Evolutionary conservation across 768 basidiomycete species (phyloP).

Genomic region (Auriculariales sp.): DNA sequence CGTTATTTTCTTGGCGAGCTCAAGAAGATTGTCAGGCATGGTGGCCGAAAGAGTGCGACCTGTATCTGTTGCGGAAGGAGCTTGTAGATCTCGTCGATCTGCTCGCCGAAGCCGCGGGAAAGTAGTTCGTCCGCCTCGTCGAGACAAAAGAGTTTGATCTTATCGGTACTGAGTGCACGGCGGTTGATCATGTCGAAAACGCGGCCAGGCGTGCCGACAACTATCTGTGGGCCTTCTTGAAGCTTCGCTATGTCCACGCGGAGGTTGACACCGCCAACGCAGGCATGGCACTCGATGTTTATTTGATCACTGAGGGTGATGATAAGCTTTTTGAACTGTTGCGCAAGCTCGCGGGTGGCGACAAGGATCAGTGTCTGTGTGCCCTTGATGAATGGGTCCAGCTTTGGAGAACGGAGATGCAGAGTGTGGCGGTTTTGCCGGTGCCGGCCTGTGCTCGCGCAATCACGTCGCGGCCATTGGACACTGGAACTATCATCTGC

Average conservation of each 20-base stretch:
- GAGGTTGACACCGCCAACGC: slow-evolving; percentile 94
- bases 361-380: slow-evolving; percentile 98
- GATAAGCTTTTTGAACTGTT: slow-evolving; percentile 95
- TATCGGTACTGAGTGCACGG: slow-evolving; percentile 71
- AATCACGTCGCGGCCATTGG: slow-evolving; percentile 97
- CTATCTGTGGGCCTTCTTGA: slow-evolving; percentile 78
- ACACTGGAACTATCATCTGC: slow-evolving; percentile 95
- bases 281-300: slow-evolving; percentile 93
- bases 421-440: slow-evolving; percentile 99
- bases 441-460: slow-evolving; percentile 99
- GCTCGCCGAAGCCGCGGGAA: slow-evolving; percentile 96
- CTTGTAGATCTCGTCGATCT: slow-evolving; percentile 98
- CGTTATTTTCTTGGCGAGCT: slow-evolving; percentile 99
- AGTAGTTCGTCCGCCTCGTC: slow-evolving; percentile 99
- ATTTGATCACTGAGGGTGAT: slow-evolving; percentile 88
- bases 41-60: slow-evolving; percentile 94
- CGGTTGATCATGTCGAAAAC: slow-evolving; percentile 98
- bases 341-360: slow-evolving; percentile 92
- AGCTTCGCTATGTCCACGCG: slow-evolving; percentile 97
- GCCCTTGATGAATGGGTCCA: slow-evolving; percentile 76
- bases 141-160: slow-evolving; percentile 89
- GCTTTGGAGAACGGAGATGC: slow-evolving; percentile 93
- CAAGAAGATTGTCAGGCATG: slow-evolving; percentile 92
- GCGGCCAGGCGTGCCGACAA: slow-evolving; percentile 92
- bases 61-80: slow-evolving; percentile 92